phyloP scores from a whole-genome alignment of 2,329 filamentous ascomycete species.

The Aspergillus hortae region DNA sequence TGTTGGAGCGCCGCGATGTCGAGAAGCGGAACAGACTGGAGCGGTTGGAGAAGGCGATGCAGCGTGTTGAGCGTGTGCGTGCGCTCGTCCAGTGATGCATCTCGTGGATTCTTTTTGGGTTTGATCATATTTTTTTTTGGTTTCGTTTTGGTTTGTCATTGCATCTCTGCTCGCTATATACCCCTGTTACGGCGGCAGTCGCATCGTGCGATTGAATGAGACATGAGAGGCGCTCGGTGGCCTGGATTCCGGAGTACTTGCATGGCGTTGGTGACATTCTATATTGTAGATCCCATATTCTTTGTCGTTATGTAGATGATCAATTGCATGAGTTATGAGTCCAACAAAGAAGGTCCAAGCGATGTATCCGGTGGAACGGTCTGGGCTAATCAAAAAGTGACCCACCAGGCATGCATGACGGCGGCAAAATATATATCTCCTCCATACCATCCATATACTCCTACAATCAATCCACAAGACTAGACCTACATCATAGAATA shows the following conservation, averaged over 20 bases:
- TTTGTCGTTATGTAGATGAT: background rate
- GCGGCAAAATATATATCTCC: background rate
- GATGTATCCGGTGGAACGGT: background rate
- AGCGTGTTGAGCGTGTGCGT: constrained; percentile 56
- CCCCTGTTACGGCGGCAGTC: constrained; percentile 2
- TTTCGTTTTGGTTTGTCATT: background rate
- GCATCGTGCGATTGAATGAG: background rate
- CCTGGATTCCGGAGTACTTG: too few relatives aligned
- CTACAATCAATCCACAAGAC: background rate
- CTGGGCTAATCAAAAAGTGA: background rate
- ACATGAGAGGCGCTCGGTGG: too few relatives aligned
- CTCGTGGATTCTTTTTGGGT: constrained; percentile 1
- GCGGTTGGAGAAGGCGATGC: constrained; percentile 54
- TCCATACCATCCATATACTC: background rate
- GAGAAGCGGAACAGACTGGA: constrained; percentile 53
- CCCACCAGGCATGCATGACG: background rate
- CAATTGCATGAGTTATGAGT: background rate
- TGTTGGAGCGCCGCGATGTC: constrained; percentile 45
- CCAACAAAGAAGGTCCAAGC: background rate
- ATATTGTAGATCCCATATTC: too few relatives aligned
- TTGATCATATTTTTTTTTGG: constrained; percentile 2
- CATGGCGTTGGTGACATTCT: too few relatives aligned
- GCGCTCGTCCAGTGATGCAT: constrained; percentile 44
- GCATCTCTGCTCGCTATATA: background rate
- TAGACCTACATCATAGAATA: background rate